Evolutionary conservation across 2,329 filamentous ascomycete genomes (phyloP).

Genomic region (Fusarium pininemorale): DNA sequence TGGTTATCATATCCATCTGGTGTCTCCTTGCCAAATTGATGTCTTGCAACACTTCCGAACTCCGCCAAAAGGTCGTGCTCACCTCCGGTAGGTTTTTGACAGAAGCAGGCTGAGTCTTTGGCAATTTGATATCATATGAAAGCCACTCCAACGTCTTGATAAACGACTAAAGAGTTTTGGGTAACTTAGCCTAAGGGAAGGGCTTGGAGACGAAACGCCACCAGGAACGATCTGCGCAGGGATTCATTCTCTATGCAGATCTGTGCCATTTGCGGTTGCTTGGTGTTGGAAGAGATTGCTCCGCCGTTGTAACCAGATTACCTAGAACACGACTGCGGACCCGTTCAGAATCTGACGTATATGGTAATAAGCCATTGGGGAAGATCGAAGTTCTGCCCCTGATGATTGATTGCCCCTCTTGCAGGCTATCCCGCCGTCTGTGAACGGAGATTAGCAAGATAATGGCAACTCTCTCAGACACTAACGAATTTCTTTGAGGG

Average conservation of each 20-base stretch:
- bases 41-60: conserved; percentile 13
- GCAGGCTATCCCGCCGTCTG: conserved; percentile 12
- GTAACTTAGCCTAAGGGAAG: conserved; percentile 11
- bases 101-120: not conserved
- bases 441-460: conserved; percentile 21
- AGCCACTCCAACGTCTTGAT: conserved; percentile 18
- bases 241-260: conserved; percentile 36
- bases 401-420: not conserved
- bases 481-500: conserved; percentile 17
- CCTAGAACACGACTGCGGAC: not conserved
- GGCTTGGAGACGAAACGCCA: conserved; percentile 38
- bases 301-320: conserved; percentile 22
- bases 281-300: conserved; percentile 22
- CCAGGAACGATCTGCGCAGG: conserved; percentile 42
- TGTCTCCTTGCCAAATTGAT: conserved; percentile 19
- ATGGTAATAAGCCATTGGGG: not conserved
- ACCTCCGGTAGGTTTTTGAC: not conserved
- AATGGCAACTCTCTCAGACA: not conserved
- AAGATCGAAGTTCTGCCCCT: not conserved
- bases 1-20: conserved; percentile 12
- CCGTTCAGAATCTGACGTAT: conserved; percentile 15
- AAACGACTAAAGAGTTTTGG: conserved; percentile 16
- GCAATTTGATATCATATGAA: conserved; percentile 10
- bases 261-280: conserved; percentile 36
- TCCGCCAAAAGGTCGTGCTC: not conserved